Evolutionary conservation across 164 flowering plant genomes (phyloP), one percentile per base, ranked within the genome.

Genomic region (Macadamia tetraphylla): DNA sequence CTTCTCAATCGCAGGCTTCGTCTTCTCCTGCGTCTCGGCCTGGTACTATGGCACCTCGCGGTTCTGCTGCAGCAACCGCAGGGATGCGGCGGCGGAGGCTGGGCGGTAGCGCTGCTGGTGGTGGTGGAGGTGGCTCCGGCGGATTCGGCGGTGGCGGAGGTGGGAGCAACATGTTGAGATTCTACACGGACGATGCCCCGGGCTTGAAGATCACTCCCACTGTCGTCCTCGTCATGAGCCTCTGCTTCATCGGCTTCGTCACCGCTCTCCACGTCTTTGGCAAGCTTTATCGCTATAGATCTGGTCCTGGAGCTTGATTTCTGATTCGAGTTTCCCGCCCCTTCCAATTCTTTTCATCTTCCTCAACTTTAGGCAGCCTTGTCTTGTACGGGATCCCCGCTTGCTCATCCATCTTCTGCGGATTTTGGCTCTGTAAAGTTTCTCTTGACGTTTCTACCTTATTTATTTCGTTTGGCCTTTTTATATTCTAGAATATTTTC

Each of bases 161-260:
- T 17, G 75, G 82, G 42, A 77, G 84, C 73, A 91, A 91, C 75
- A 86, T 91, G 92, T 85, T 89, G 23, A 80, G 97, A 51, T 91
- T 91, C 79, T 91, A 91, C 85, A 91, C 95, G 5, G 95, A 91
- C 68, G 95, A 91, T 30, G 90, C 93, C 30, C 97, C 95, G 0
- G 95, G 97, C 1, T 75, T 91, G 71, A 91, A 87, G 86, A 89
- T 91, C 82, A 75, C 87, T 5, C 95, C 97, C 13, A 91, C 93
- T 9, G 89, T 87, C 32, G 95, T 89, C 56, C 94, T 91, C 60
- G 88, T 91, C 58, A 86, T 91, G 90, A 91, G 97, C 71, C 81
- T 91, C 74, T 89, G 94, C 85, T 91, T 89, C 90, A 89, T 91
- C 83, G 94, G 86, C 67, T 91, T 89, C 72, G 95, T 91, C 75